Conservation (phyloP, 805 yeast genomes). For the Maudiozyma saulgeensis region DNA sequence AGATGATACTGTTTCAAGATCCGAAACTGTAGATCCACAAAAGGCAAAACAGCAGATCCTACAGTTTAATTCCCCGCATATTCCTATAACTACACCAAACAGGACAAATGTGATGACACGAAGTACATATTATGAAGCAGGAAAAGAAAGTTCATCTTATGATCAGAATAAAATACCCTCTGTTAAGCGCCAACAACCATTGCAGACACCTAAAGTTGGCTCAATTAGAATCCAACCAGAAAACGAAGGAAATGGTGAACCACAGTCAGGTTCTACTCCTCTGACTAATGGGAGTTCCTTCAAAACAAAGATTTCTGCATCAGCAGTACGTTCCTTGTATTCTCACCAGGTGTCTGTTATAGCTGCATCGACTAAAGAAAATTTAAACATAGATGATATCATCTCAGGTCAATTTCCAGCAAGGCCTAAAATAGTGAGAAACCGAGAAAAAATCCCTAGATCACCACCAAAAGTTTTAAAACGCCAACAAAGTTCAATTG, state of each 20-base stretch:
- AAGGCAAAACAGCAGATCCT: constrained; percentile 23
- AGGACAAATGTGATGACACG: constrained; percentile 10
- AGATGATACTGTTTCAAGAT: constrained; percentile 29
- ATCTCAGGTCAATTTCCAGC: not conserved
- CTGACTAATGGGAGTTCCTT: not conserved
- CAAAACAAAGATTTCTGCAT: not conserved
- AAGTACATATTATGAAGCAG: constrained; percentile 11
- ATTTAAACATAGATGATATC: not conserved
- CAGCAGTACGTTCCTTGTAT: not conserved
- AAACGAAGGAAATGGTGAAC: not conserved
- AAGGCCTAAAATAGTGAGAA: not conserved
- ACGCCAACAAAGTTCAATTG: constrained; percentile 26
- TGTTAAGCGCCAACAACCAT: not conserved
- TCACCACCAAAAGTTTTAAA: constrained; percentile 5
- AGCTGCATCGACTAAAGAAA: not conserved
- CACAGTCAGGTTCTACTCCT: not conserved
- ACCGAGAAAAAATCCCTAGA: not conserved
- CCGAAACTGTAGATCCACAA: constrained; percentile 27
- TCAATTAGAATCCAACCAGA: constrained; percentile 27
- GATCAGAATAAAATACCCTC: not conserved
- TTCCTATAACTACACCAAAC: constrained; percentile 18
- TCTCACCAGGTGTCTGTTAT: not conserved
- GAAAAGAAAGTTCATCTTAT: not conserved
- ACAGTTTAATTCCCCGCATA: constrained; percentile 22
- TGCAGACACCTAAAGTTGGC: constrained; percentile 27